phyloP scores from a whole-genome alignment of 2,329 filamentous ascomycete genomes.

The Penicillium frequentans region DNA sequence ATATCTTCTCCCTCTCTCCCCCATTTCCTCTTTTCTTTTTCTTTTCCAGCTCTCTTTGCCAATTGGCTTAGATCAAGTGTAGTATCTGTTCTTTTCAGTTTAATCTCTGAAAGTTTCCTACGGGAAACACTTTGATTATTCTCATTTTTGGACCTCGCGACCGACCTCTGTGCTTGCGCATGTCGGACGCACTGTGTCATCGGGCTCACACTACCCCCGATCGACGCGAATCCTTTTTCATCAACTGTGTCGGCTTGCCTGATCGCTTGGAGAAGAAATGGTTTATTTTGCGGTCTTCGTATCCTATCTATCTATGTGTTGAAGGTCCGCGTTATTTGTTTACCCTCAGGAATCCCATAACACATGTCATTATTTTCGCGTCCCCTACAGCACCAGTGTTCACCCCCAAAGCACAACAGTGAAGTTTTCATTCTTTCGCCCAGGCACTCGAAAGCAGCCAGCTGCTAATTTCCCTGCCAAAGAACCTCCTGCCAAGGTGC shows the following conservation, averaged over 20 bases:
- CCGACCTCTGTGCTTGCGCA: conserved; percentile 72
- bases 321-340: background rate
- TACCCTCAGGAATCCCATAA: background rate
- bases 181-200: conserved; percentile 67
- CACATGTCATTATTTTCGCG: too few relatives aligned
- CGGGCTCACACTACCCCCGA: conserved; percentile 73
- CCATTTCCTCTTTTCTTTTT: conserved; percentile 44
- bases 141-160: conserved; percentile 68
- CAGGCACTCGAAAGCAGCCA: too few relatives aligned
- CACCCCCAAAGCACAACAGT: too few relatives aligned
- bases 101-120: conserved; percentile 88
- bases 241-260: conserved; percentile 56
- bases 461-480: too few relatives aligned
- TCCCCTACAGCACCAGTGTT: too few relatives aligned
- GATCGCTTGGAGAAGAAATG: conserved; percentile 58
- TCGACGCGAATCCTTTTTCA: conserved; percentile 66
- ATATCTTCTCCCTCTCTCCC: conserved; percentile 15
- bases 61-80: conserved; percentile 85
- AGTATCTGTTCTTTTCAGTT: conserved; percentile 99
- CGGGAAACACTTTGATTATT: conserved; percentile 74
- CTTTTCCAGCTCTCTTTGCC: conserved; percentile 53
- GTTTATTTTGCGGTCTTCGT: too few relatives aligned
- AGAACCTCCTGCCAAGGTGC: too few relatives aligned
- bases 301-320: too few relatives aligned
- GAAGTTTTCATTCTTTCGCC: too few relatives aligned